Evolutionary conservation across 306 rosid genomes (phyloP).

Genomic region (Astragalus membranaceus): DNA sequence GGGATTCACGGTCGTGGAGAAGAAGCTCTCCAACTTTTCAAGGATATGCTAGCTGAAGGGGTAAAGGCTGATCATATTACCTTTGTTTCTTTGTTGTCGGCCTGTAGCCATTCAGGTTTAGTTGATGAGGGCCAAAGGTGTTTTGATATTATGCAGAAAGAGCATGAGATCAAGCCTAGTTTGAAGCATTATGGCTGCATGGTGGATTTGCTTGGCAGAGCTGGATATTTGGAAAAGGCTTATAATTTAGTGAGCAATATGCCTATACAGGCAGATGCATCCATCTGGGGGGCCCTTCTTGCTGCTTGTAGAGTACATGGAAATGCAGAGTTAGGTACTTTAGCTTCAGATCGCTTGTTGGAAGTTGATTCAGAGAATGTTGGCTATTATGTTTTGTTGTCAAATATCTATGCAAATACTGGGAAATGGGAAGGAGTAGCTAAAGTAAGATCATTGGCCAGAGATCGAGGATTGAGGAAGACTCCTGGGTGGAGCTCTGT

Average conservation of each 20-base stretch:
- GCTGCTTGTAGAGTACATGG: slow-evolving; percentile 43
- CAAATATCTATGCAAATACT: slow-evolving; percentile 42
- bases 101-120: slow-evolving; percentile 45
- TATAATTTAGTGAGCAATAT: slow-evolving; percentile 32
- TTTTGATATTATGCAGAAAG: slow-evolving; percentile 37
- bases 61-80: slow-evolving; percentile 37
- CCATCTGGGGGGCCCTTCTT: slow-evolving; percentile 49
- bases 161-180: slow-evolving; percentile 29
- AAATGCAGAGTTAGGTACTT: slow-evolving; percentile 32
- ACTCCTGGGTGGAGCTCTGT: slow-evolving; percentile 28
- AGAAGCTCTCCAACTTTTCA: slow-evolving; percentile 31
- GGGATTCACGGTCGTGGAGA: slow-evolving; percentile 43
- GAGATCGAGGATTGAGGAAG: slow-evolving; percentile 15
- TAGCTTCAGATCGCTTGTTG: slow-evolving; percentile 30
- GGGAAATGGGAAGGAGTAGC: slow-evolving; percentile 33
- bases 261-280: slow-evolving; percentile 40
- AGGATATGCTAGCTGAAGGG: slow-evolving; percentile 34
- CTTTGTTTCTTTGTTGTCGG: slow-evolving; percentile 37
- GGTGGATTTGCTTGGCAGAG: slow-evolving; percentile 46
- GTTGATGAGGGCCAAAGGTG: slow-evolving; percentile 35
- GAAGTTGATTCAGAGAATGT: slow-evolving; percentile 41
- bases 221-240: slow-evolving; percentile 39
- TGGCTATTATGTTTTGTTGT: slow-evolving; percentile 45
- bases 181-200: slow-evolving; percentile 49
- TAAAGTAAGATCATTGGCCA: slow-evolving; percentile 13